Percentiles rank a stretch among this genome's conserved stretches.
Conservation (phyloP, 192 early-diverging fungal species). For the Umbelopsis sp. region DNA sequence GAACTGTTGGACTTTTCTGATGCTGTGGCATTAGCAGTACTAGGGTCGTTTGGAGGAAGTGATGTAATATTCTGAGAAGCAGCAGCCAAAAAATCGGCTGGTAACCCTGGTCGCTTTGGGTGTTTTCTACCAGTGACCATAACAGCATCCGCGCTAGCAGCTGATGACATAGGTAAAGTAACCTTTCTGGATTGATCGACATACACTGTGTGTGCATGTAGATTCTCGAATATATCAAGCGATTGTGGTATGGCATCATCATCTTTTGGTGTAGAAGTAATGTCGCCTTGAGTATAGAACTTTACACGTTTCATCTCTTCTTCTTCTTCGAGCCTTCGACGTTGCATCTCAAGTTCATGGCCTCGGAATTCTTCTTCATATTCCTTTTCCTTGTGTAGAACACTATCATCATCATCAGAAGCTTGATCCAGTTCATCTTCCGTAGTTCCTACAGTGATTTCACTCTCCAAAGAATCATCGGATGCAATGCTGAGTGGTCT, state of each 20-base stretch:
- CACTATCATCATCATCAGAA: slow-evolving; percentile 8
- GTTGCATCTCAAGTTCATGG: slow-evolving; percentile 21
- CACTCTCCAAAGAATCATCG: slow-evolving; percentile 37
- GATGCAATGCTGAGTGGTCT: slow-evolving; percentile 14
- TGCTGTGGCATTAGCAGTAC: no score
- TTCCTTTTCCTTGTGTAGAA: neutral
- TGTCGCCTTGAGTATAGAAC: slow-evolving; percentile 24
- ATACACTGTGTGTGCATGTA: neutral
- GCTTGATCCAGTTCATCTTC: slow-evolving; percentile 22
- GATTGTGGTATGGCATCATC: neutral
- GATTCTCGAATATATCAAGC: neutral
- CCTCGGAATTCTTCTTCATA: slow-evolving; percentile 15
- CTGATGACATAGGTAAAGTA: neutral
- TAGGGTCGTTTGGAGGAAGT: no score
- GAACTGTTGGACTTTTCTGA: no score
- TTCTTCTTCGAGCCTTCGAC: slow-evolving; percentile 33
- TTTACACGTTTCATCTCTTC: slow-evolving; percentile 26
- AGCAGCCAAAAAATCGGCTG: neutral
- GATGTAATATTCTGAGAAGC: neutral
- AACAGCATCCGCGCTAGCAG: neutral
- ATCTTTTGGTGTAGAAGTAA: neutral
- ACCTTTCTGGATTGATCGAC: neutral
- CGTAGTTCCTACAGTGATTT: slow-evolving; percentile 31
- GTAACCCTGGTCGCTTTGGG: neutral
- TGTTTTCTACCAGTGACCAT: neutral